These are phyloP conservation scores for Grosmannia serpens DNA, from an alignment of 2,329 filamentous ascomycete species.

Conservation along the genomic window DNA sequence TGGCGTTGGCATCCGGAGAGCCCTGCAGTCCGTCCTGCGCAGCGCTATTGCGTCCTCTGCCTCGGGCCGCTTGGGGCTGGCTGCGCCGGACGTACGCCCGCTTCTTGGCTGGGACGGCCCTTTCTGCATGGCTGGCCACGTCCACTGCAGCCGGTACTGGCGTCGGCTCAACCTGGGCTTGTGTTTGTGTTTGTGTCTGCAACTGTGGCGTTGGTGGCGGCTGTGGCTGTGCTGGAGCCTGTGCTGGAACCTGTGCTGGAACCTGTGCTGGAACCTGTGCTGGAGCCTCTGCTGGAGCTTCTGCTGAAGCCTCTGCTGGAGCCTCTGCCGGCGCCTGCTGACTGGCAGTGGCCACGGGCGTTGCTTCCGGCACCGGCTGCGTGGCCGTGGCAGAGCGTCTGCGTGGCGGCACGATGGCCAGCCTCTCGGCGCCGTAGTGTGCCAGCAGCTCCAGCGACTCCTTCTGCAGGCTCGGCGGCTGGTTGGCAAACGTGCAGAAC, in stretches of 20 bases:
- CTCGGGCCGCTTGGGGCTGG: neutral
- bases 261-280: neutral
- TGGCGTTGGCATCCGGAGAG: neutral
- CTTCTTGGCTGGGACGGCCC: slow-evolving; percentile 7
- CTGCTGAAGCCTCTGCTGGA: neutral
- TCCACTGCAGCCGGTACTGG: neutral
- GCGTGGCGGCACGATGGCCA: slow-evolving; percentile 44
- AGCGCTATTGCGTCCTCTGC: neutral
- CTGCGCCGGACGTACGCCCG: neutral
- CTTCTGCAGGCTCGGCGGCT: slow-evolving; percentile 42
- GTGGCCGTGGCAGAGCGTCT: slow-evolving; percentile 12
- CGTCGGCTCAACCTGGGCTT: neutral
- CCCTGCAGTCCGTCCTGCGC: neutral
- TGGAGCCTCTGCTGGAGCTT: no score
- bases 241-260: neutral
- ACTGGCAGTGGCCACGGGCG: neutral
- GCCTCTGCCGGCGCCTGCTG: neutral
- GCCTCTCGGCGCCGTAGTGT: slow-evolving; percentile 43
- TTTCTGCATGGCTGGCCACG: no score
- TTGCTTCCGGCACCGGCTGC: neutral
- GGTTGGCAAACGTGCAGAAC: slow-evolving; percentile 48
- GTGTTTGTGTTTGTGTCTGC: neutral
- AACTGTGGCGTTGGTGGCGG: neutral
- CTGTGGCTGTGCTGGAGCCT: neutral
- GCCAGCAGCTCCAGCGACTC: slow-evolving; percentile 45